Percentiles rank a stretch among this genome's conserved stretches.
Conservation (phyloP, 495 filamentous ascomycete species). For the Ramalina intermedia region DNA sequence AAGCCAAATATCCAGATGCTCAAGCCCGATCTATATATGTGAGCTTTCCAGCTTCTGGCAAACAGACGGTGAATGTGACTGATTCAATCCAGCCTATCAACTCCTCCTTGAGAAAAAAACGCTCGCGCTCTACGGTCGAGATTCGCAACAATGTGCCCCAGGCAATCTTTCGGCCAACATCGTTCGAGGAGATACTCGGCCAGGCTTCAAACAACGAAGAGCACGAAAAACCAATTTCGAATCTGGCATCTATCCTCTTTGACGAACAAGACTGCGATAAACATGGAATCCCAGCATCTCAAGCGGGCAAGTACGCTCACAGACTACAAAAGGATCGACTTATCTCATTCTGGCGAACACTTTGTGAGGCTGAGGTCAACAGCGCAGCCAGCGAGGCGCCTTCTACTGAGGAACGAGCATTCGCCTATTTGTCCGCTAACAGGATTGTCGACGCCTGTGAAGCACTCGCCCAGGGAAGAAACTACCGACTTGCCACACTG, state of each 20-base stretch:
- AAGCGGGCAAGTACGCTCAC: conserved; percentile 27
- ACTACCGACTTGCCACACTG: conserved; percentile 71
- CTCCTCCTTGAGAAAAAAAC: conserved; percentile 27
- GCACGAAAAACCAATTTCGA: conserved; percentile 54
- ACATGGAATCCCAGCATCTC: conserved; percentile 27
- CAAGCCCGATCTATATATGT: conserved; percentile 20
- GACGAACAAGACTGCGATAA: conserved; percentile 45
- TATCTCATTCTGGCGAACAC: conserved; percentile 29
- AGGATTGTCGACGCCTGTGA: conserved; percentile 69
- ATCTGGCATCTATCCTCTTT: conserved; percentile 73
- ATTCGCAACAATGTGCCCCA: conserved; percentile 30
- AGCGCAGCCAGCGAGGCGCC: conserved; percentile 33
- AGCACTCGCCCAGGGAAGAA: conserved; percentile 50
- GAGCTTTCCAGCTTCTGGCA: conserved; percentile 6
- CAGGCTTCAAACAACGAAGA: conserved; percentile 17
- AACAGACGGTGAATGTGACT: conserved; percentile 8
- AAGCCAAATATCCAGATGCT: neutral
- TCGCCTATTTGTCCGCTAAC: conserved; percentile 64
- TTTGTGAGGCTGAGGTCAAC: conserved; percentile 41
- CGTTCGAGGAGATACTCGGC: conserved; percentile 23
- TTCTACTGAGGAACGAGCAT: conserved; percentile 65
- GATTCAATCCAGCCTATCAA: conserved; percentile 18
- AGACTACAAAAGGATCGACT: conserved; percentile 41
- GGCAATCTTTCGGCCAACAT: conserved; percentile 25
- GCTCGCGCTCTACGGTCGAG: conserved; percentile 23